Evolutionary conservation across 75 land plant species (phyloP).

Genomic region (Ceratopteris richardii): DNA sequence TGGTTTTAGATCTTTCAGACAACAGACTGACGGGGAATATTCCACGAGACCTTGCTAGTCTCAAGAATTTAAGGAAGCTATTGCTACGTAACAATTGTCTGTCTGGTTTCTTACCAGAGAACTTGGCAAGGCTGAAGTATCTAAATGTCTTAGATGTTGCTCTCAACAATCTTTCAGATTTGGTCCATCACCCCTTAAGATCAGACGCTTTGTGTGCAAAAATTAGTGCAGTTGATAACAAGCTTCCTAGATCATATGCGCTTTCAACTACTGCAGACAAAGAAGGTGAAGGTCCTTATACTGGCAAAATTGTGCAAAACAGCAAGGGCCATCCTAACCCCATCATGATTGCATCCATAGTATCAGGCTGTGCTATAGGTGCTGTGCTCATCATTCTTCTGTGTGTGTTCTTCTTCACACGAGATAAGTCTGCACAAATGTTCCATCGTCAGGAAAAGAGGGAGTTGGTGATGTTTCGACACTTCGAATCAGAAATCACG

Average conservation of each 20-base stretch:
- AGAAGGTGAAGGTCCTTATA: not conserved
- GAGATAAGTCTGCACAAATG: conserved; percentile 15
- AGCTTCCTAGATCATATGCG: conserved; percentile 4
- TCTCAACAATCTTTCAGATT: conserved; percentile 39
- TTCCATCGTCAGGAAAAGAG: conserved; percentile 18
- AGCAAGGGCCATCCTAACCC: conserved; percentile 16
- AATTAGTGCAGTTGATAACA: conserved; percentile 10
- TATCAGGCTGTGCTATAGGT: conserved; percentile 34
- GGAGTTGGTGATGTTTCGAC: conserved; percentile 36
- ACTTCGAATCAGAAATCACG: conserved; percentile 47
- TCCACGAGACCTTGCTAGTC: conserved; percentile 23
- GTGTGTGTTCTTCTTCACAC: conserved; percentile 30
- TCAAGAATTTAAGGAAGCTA: conserved; percentile 15
- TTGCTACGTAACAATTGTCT: conserved; percentile 39
- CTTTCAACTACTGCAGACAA: conserved; percentile 8
- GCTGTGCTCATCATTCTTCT: conserved; percentile 34
- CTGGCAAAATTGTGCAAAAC: not conserved
- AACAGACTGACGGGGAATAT: conserved; percentile 46
- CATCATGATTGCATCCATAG: conserved; percentile 36
- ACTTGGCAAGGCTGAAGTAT: conserved; percentile 12
- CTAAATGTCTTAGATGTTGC: conserved; percentile 30
- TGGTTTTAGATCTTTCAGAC: conserved; percentile 22
- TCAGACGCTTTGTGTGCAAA: conserved; percentile 14
- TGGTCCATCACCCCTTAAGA: conserved; percentile 9
- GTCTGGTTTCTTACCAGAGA: conserved; percentile 41